Base-by-base conservation (phyloP, 192 early-diverging fungal species). In the Backusella sp. region DNA sequence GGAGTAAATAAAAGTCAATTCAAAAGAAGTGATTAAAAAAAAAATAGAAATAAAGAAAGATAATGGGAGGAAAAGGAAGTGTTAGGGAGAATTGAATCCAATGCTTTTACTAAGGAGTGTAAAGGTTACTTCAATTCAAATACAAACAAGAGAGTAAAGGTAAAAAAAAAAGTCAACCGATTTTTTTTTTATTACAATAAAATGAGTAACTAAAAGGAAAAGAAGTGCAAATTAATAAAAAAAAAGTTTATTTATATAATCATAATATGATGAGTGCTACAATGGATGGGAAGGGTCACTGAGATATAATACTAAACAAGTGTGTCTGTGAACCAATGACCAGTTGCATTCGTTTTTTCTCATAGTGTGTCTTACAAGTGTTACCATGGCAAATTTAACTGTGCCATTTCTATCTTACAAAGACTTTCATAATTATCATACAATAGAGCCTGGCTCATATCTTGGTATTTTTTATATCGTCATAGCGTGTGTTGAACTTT, bases 301-400 rank as follows among this genome's bases (percentile, higher is more conserved):
- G 53, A 59, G 53, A 59, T 59, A 59, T 21, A 59, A 59, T 59
- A 59, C 53, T 59, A 59, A 59, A 59, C 53, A 59, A 59, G n/a
- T 59, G 53, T 26, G 9, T 59, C 23, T 59, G 53, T 59, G 53
- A 26, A 59, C 53, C 53, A 59, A 59, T 59, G 23, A 59, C 23
- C 53, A 59, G 21, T 59, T 59, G 53, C 53, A 59, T 59, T 59
- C 53, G 8, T 23, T 59, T 59, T 59, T 59, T 59, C 53, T 59
- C 53, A 59, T 59, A 59, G 23, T 59, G 53, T 23, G 53, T 59
- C 21, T 59, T 21, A 59, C 53, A 59, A 59, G 53, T 59, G 53
- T 59, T 59, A 59, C 53, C n/a, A 59, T 59, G 21, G 21, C 11
- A 59, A 32, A 59, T 59, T 59, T 21, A 59, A 59, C 53, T 59